Percentiles rank a stretch among this genome's conserved stretches.
Conservation (phyloP, 2,329 filamentous ascomycete species). For the Sphaceloma murrayae region DNA sequence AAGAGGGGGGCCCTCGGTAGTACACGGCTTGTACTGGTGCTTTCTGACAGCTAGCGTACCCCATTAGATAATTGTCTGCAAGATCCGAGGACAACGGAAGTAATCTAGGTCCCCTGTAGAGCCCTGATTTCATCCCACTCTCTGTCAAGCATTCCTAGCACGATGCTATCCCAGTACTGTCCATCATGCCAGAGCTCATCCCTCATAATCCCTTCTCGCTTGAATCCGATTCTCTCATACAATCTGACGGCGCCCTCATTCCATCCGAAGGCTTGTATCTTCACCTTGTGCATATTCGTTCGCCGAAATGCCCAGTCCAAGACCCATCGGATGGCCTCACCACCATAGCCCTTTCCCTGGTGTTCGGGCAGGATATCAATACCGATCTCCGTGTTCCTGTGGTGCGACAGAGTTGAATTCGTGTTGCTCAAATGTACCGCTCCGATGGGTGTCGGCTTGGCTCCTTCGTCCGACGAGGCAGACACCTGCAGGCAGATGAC, state of each 20-base stretch:
- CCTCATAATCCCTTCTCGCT: conserved; percentile 35
- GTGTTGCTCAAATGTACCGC: conserved; percentile 21
- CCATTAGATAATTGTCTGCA: no score
- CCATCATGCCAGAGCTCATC: conserved; percentile 38
- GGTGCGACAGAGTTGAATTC: conserved; percentile 25
- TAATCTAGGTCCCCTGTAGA: neutral
- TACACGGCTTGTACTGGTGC: no score
- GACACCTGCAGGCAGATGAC: conserved; percentile 30
- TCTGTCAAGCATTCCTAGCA: conserved; percentile 32
- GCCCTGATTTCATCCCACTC: conserved; percentile 29
- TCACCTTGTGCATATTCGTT: conserved; percentile 39
- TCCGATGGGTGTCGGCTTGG: conserved; percentile 27
- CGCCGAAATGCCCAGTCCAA: conserved; percentile 39
- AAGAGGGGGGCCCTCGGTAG: no score
- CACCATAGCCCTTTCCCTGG: conserved; percentile 38
- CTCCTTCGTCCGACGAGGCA: neutral
- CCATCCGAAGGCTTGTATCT: conserved; percentile 34
- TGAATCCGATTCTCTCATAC: conserved; percentile 41
- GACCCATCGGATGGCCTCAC: conserved; percentile 40
- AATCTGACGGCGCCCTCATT: conserved; percentile 37
- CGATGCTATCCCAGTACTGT: conserved; percentile 28
- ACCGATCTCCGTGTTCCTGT: conserved; percentile 36
- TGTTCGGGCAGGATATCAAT: conserved; percentile 31
- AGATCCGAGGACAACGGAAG: no score
- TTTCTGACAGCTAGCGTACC: no score